Percentiles rank a stretch among this genome's conserved stretches.
phyloP scores from a whole-genome alignment of 176 grass and related monocot genomes.

The Metroxylon sagu region DNA sequence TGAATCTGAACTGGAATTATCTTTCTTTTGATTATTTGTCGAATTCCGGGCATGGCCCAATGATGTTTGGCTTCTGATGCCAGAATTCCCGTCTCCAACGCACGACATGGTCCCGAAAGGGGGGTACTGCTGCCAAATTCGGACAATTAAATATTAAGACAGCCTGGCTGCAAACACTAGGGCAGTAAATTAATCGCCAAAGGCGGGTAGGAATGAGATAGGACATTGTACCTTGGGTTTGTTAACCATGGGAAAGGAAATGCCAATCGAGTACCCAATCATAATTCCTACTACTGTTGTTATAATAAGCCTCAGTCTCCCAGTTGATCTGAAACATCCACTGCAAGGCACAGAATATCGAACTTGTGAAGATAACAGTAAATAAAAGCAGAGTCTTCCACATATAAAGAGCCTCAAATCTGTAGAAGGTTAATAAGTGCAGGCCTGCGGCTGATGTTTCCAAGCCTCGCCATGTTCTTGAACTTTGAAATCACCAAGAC shows the following conservation, averaged over 20 bases:
- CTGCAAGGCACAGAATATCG: neutral
- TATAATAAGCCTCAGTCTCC: conserved; percentile 16
- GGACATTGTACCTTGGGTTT: conserved; percentile 3
- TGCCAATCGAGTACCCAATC: conserved; percentile 9
- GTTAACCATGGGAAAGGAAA: conserved; percentile 13
- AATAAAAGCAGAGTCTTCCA: neutral
- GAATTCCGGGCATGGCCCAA: conserved; percentile 74
- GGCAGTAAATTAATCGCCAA: neutral
- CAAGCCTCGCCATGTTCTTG: conserved; percentile 34
- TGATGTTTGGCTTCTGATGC: conserved; percentile 78
- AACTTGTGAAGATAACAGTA: neutral
- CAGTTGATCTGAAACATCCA: conserved; percentile 2
- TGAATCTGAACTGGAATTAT: conserved; percentile 43
- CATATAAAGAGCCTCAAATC: neutral
- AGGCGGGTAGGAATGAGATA: neutral
- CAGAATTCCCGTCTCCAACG: conserved; percentile 79
- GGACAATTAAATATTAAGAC: neutral
- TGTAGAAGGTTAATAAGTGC: neutral
- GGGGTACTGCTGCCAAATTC: conserved; percentile 44
- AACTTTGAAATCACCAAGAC: conserved; percentile 2
- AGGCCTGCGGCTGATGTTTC: conserved; percentile 27
- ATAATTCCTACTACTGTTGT: conserved; percentile 9
- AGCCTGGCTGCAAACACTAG: no score
- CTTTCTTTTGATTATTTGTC: conserved; percentile 59
- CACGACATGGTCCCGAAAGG: conserved; percentile 82